Conservation (phyloP, 305 asterid species). For the Euphrasia arctica region DNA sequence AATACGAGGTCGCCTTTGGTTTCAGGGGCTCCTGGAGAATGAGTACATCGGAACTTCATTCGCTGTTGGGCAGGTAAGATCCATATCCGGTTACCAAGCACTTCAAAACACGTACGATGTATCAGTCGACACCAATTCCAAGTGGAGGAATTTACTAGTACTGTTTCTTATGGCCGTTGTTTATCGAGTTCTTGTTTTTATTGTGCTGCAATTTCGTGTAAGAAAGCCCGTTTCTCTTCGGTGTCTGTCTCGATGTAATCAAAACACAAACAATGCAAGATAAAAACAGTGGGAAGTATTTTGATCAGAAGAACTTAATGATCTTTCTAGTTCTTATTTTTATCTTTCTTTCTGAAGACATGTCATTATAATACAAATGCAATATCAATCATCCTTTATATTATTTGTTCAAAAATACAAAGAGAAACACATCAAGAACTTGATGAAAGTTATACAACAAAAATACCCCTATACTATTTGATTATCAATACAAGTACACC, state of each 20-base stretch:
- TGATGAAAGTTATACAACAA: too few species aligned
- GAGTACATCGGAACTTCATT: conserved; percentile 75
- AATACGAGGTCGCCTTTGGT: conserved; percentile 10
- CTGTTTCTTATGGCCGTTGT: conserved; percentile 78
- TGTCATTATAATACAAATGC: too few species aligned
- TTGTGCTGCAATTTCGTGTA: conserved; percentile 53
- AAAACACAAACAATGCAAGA: conserved; percentile 43
- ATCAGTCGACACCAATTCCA: conserved; percentile 58
- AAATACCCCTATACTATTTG: too few species aligned
- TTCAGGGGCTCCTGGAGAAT: conserved; percentile 95
- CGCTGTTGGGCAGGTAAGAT: conserved; percentile 91
- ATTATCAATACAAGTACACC: too few species aligned
- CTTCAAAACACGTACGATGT: conserved; percentile 61
- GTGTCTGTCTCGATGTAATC: conserved; percentile 44
- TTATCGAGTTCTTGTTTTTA: conserved; percentile 56
- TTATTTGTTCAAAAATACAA: too few species aligned
- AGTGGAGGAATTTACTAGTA: conserved; percentile 76
- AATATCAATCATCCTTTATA: too few species aligned
- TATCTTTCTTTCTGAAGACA: too few species aligned
- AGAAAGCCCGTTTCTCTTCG: conserved; percentile 39
- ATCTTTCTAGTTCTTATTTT: conserved; percentile 13
- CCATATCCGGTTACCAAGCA: conserved; percentile 81
- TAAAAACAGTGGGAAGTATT: conserved; percentile 23
- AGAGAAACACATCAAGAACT: too few species aligned
- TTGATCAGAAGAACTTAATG: conserved; percentile 10